These are phyloP conservation scores for Neurospora sp. DNA, from an alignment of 495 filamentous ascomycete species.

Conservation along the genomic window DNA sequence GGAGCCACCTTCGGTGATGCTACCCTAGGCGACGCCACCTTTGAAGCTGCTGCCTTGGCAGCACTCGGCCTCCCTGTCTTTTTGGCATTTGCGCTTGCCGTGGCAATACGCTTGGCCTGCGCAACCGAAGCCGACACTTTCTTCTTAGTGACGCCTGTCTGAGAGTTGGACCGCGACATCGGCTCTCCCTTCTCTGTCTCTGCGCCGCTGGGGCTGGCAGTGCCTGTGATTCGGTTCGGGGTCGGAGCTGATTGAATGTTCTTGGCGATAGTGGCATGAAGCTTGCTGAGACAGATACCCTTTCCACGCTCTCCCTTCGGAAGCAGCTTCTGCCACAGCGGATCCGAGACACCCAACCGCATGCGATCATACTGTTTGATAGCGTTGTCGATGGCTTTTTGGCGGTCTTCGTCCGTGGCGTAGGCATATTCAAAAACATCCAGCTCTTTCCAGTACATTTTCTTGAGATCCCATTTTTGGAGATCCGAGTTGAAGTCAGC, in stretches of 20 bases:
- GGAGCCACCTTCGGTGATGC: conserved; percentile 24
- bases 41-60: conserved; percentile 3
- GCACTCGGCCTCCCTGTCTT: conserved; percentile 6
- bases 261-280: conserved; percentile 51
- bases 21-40: conserved; percentile 11
- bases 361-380: conserved; percentile 70
- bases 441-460: conserved; percentile 69
- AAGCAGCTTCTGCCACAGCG: conserved; percentile 71
- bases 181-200: conserved; percentile 43
- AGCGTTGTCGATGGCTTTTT: conserved; percentile 76
- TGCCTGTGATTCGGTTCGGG: conserved; percentile 48
- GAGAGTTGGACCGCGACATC: conserved; percentile 45
- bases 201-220: conserved; percentile 44
- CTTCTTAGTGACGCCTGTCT: conserved; percentile 40
- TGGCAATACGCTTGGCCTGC: conserved; percentile 48
- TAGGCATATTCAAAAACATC: conserved; percentile 75
- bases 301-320: conserved; percentile 66
- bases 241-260: conserved; percentile 43
- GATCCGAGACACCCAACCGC: conserved; percentile 60
- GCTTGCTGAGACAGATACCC: conserved; percentile 67
- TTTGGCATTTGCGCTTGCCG: conserved; percentile 21
- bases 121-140: conserved; percentile 51
- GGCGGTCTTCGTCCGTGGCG: conserved; percentile 52
- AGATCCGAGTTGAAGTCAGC: conserved; percentile 43
- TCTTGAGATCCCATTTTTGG: conserved; percentile 57